Conservation (phyloP, 805 yeast species). For the Zygosaccharomyces bailii region DNA sequence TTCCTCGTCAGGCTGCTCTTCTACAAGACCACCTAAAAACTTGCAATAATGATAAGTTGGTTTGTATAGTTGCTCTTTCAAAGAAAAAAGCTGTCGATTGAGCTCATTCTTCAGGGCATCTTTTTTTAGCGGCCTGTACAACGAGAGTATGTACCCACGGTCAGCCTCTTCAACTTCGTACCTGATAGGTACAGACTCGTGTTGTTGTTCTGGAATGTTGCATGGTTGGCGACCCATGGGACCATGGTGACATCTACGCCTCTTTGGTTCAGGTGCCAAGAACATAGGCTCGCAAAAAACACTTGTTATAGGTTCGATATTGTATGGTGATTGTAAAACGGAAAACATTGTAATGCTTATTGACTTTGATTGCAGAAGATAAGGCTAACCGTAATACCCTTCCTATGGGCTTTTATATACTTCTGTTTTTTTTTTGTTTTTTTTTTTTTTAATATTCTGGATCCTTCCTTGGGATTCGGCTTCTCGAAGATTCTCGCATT, state of each 20-base stretch:
- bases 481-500: constrained; percentile 4
- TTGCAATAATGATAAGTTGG: constrained; percentile 26
- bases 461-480: neutral
- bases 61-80: constrained; percentile 20
- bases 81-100: constrained; percentile 13
- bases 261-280: constrained; percentile 15
- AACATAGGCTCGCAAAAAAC: constrained; percentile 14
- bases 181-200: constrained; percentile 10
- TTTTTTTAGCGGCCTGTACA: constrained; percentile 21
- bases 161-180: constrained; percentile 17
- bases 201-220: neutral
- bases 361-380: neutral
- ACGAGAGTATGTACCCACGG: constrained; percentile 18
- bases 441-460: neutral
- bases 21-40: constrained; percentile 32
- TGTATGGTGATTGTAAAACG: constrained; percentile 24
- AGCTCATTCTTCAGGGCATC: constrained; percentile 23
- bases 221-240: constrained; percentile 5
- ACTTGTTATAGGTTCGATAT: constrained; percentile 25
- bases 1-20: constrained; percentile 25
- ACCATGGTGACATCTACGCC: constrained; percentile 12
- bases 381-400: neutral
- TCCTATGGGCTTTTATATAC: neutral
- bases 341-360: constrained; percentile 19
- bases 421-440: neutral